Evolutionary conservation across 495 filamentous ascomycete species (phyloP).

Genomic region (Chlorociboria aeruginascens): DNA sequence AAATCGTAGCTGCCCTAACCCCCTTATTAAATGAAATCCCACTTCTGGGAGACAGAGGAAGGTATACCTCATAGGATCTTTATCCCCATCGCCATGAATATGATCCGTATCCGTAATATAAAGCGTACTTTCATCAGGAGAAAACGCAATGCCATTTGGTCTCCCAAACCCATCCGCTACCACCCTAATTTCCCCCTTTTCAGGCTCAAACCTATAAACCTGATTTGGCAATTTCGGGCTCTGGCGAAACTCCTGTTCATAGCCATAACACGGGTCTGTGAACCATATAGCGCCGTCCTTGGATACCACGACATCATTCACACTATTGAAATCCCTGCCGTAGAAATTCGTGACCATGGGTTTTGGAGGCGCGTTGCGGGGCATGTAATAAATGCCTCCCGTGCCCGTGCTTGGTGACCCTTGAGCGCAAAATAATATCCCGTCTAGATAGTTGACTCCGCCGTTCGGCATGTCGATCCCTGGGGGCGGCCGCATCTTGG

Average conservation of each 20-base stretch:
- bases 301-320: constrained; percentile 44
- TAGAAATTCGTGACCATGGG: constrained; percentile 37
- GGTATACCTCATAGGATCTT: constrained; percentile 12
- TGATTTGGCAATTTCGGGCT: constrained; percentile 38
- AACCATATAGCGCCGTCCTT: constrained; percentile 48
- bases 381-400: constrained; percentile 41
- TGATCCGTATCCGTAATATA: constrained; percentile 45
- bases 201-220: constrained; percentile 41
- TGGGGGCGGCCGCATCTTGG: constrained; percentile 29
- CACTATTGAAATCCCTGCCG: constrained; percentile 47
- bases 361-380: constrained; percentile 22
- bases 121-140: constrained; percentile 34
- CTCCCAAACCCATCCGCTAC: constrained; percentile 43
- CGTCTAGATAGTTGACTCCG: constrained; percentile 33
- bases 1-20: constrained; percentile 24
- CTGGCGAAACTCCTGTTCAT: constrained; percentile 43
- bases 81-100: constrained; percentile 15
- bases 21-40: background rate
- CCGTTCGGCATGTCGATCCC: constrained; percentile 45
- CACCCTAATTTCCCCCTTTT: constrained; percentile 33
- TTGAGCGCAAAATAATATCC: constrained; percentile 39
- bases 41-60: background rate
- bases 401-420: constrained; percentile 24
- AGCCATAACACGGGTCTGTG: constrained; percentile 51
- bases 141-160: constrained; percentile 48